Conservation (phyloP, 1,284 basidiomycete genomes). For the Pholiota adiposa region DNA sequence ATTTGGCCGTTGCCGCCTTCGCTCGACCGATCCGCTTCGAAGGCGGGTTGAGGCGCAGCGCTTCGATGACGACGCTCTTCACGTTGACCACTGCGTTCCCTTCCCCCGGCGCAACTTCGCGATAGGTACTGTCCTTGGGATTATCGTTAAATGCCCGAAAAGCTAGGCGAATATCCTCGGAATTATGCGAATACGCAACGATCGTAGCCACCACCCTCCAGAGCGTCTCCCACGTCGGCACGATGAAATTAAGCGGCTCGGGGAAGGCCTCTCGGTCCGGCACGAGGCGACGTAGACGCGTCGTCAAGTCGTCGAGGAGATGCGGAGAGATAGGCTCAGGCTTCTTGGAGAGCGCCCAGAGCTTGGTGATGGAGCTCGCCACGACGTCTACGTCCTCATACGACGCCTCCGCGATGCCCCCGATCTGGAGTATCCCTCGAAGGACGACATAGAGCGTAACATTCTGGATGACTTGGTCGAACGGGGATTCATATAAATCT, state of each 20-base stretch:
- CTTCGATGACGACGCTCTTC: constrained; percentile 45
- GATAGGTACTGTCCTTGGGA: constrained; percentile 41
- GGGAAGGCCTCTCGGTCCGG: constrained; percentile 34
- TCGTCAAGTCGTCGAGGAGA: constrained; percentile 26
- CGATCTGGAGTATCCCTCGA: constrained; percentile 41
- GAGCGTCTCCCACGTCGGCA: constrained; percentile 63
- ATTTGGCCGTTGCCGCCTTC: constrained; percentile 13
- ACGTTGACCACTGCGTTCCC: constrained; percentile 34
- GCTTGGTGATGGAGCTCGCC: constrained; percentile 40
- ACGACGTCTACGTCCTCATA: constrained; percentile 37
- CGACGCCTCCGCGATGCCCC: constrained; percentile 33
- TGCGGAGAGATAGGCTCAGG: constrained; percentile 24
- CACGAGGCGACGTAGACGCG: constrained; percentile 41
- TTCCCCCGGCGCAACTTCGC: constrained; percentile 10
- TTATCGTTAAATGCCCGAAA: constrained; percentile 44
- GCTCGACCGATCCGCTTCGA: constrained; percentile 44
- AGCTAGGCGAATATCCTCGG: constrained; percentile 26
- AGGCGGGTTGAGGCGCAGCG: constrained; percentile 50
- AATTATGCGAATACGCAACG: constrained; percentile 40
- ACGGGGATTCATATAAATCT: constrained; percentile 24
- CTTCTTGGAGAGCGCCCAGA: constrained; percentile 47
- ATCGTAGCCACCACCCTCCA: constrained; percentile 62
- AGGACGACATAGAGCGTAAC: constrained; percentile 47
- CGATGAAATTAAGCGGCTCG: constrained; percentile 52
- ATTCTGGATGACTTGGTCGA: constrained; percentile 45